Percentiles rank a stretch among this genome's conserved stretches.
These are phyloP conservation scores for Chlamydomonas schloesseri DNA, from an alignment of 139 green algal genomes.

Conservation along the genomic window DNA sequence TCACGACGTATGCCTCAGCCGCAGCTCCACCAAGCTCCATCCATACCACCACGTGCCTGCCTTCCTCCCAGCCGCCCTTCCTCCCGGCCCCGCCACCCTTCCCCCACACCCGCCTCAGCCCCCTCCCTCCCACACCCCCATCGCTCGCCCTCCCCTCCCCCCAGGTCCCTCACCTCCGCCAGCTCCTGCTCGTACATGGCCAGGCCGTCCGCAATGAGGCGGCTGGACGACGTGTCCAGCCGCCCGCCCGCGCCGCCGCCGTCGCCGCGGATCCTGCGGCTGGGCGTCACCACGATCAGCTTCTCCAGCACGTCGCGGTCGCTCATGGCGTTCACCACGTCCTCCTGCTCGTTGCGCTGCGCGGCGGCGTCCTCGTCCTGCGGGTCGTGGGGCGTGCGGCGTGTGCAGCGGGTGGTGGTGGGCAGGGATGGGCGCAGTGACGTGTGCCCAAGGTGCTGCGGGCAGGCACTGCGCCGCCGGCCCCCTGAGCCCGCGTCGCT, in stretches of 20 bases:
- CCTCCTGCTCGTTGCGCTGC: slow-evolving; percentile 30
- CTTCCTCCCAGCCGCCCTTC: no score
- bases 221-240: slow-evolving; percentile 43
- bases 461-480: no score
- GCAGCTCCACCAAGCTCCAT: no score
- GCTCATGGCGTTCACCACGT: slow-evolving; percentile 69
- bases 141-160: no score
- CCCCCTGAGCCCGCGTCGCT: no score
- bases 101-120: no score
- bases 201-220: slow-evolving; percentile 90
- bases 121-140: no score
- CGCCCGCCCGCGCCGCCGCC: slow-evolving; percentile 11
- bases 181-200: slow-evolving; percentile 83
- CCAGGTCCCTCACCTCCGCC: slow-evolving; percentile 50
- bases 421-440: neutral
- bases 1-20: no score
- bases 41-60: no score
- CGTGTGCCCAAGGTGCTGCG: no score
- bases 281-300: slow-evolving; percentile 74
- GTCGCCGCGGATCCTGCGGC: slow-evolving; percentile 32
- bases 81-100: no score
- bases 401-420: neutral
- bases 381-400: neutral
- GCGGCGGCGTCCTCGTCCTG: slow-evolving; percentile 34
- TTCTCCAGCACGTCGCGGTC: slow-evolving; percentile 88